These are phyloP conservation scores for Rhizopogon vulgaris DNA, from an alignment of 768 basidiomycete species.

Conservation along the genomic window DNA sequence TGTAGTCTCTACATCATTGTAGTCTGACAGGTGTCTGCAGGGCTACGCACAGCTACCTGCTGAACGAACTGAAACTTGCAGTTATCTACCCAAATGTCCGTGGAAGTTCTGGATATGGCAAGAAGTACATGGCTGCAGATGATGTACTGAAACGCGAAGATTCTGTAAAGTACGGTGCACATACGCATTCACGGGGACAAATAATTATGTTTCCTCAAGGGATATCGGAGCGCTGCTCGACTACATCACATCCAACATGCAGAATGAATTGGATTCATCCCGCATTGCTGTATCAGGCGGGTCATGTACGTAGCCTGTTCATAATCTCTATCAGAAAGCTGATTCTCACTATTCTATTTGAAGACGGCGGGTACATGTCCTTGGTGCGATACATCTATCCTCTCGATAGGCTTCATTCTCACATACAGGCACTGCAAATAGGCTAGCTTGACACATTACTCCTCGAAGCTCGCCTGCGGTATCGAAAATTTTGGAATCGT, in stretches of 20 bases:
- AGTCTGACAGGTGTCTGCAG: conserved; percentile 6
- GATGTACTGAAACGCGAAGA: conserved; percentile 38
- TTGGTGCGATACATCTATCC: conserved; percentile 22
- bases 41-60: conserved; percentile 33
- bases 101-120: conserved; percentile 38
- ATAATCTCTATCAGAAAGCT: background rate
- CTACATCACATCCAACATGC: conserved; percentile 26
- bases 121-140: conserved; percentile 32
- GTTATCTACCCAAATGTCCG: conserved; percentile 38
- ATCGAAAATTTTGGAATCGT: conserved; percentile 35
- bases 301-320: conserved; percentile 25
- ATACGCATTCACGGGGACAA: background rate
- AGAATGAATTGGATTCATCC: conserved; percentile 26
- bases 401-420: background rate
- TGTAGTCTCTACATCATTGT: background rate
- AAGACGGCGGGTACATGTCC: conserved; percentile 37
- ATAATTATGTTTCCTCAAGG: conserved; percentile 11
- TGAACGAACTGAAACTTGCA: conserved; percentile 35
- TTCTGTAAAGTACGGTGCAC: conserved; percentile 30
- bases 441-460: conserved; percentile 37
- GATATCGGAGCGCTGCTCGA: conserved; percentile 34
- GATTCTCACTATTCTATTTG: background rate
- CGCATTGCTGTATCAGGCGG: conserved; percentile 38
- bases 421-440: conserved; percentile 5
- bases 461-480: conserved; percentile 34